Evolutionary conservation across 179 eudicot species (phyloP).

Genomic region (Beta lomatogona): DNA sequence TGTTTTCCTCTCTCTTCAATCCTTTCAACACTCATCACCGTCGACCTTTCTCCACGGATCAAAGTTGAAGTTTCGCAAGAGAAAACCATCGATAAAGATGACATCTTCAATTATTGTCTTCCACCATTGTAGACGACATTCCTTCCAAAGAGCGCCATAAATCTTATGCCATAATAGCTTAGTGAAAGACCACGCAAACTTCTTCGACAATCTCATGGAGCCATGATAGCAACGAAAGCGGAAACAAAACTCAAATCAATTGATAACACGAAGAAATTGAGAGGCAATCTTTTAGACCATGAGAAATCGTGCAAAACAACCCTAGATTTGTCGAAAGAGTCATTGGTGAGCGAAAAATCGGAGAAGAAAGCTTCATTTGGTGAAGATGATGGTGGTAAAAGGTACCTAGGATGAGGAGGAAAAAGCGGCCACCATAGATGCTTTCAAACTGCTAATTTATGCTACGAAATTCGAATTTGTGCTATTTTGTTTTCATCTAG

Average conservation of each 20-base stretch:
- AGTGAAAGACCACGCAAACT: slow-evolving; percentile 46
- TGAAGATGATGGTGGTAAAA: background rate
- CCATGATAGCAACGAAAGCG: slow-evolving; percentile 54
- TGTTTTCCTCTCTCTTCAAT: too few species aligned
- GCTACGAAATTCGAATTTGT: background rate
- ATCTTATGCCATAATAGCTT: background rate
- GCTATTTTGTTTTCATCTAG: background rate
- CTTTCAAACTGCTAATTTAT: too few species aligned
- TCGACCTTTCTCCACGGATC: too few species aligned
- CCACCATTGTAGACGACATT: too few species aligned
- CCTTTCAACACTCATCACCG: too few species aligned
- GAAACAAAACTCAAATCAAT: slow-evolving; percentile 56
- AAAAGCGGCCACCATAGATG: too few species aligned
- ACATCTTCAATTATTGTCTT: too few species aligned
- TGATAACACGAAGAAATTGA: slow-evolving; percentile 57
- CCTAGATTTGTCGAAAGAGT: slow-evolving; percentile 47
- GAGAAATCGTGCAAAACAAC: slow-evolving; percentile 58
- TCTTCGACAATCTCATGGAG: slow-evolving; percentile 71
- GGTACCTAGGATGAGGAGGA: background rate
- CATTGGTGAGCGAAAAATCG: slow-evolving; percentile 25
- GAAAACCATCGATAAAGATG: too few species aligned
- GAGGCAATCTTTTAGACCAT: slow-evolving; percentile 72
- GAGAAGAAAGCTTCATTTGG: background rate
- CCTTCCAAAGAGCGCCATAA: too few species aligned
- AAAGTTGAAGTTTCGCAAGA: too few species aligned